Base-by-base conservation (phyloP, 2,329 filamentous ascomycete species). In the Alternaria novae-zelandiae region DNA sequence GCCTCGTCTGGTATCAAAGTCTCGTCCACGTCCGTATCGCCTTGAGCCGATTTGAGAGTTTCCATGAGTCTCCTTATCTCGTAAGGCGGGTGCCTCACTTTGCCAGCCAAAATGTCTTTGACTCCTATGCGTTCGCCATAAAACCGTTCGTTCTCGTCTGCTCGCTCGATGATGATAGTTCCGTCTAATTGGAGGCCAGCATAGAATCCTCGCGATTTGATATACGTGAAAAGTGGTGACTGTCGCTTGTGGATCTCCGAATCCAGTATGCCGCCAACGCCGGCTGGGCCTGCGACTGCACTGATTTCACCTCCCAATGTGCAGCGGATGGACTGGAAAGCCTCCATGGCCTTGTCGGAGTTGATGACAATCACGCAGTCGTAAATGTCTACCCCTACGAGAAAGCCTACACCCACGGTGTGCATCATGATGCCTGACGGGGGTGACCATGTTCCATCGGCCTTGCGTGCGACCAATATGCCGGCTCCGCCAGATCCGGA, bases 291-390 rank as follows among this genome's bases (percentile, higher is more conserved):
- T 8, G 90, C 88, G 7, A 90, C 88, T 25, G 93, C 88, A 65
- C 88, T 90, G 56, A 97, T 86, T 77, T 97, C 93, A 49, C 91
- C 90, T 6, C 94, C 94, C 3, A 98, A 83, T 0, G 92, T 96
- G 59, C 93, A 89, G 57, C 91, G 88, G 4, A 95, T 83, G 61
- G 89, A 90, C 36, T 92, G 93, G 76, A 97, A 96, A 1, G 91
- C 89, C 69, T 97, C 91, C 50, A 98, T 83, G 7, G 94, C 93
- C 60, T 92, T 87, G 49, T 92, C 88, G 47, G 91, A 94, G 82
- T 97, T 97, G 76, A 97, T 94, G 36, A 97, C 91, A 9, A 97
- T 87, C 13, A 98, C 91, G 75, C 94, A 97, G 79, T 98, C 95
- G 83, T 97, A 98, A 30, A 97, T 94, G 77, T 98, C 95, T 44